Evolutionary conservation across 2,329 filamentous ascomycete genomes (phyloP).

Genomic region (Ceratocystis eucalypticola): DNA sequence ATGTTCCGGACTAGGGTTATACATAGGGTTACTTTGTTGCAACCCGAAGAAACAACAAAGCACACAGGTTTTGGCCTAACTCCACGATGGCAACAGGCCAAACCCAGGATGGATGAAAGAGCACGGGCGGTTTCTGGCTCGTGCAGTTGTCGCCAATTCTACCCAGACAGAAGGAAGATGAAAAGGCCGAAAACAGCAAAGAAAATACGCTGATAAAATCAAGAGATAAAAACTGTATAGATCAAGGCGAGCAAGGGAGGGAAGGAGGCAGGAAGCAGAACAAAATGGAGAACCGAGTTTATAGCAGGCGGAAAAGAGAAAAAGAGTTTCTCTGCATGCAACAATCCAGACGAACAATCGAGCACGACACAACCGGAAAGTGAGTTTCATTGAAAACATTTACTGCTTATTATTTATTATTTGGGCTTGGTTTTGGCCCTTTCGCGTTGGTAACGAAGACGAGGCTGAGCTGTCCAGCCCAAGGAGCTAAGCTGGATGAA

Average conservation of each 20-base stretch:
- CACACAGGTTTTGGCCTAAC: background rate
- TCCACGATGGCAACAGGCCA: background rate
- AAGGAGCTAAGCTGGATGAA: background rate
- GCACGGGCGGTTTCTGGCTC: background rate
- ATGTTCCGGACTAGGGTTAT: background rate
- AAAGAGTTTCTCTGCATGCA: background rate
- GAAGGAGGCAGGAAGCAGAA: background rate
- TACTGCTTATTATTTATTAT: no score
- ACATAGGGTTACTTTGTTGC: background rate
- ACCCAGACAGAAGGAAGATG: background rate
- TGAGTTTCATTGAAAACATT: no score
- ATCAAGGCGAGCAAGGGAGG: background rate
- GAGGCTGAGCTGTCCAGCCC: background rate
- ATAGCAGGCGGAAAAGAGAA: background rate
- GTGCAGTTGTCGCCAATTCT: background rate
- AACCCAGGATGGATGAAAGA: background rate
- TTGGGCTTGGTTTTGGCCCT: background rate
- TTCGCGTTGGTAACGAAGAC: background rate
- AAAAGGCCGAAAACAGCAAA: background rate
- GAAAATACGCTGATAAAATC: background rate
- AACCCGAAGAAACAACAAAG: background rate
- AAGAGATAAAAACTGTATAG: background rate
- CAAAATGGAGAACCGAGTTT: background rate
- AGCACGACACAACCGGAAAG: background rate
- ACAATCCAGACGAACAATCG: background rate